Base-by-base conservation (phyloP, 2,329 filamentous ascomycete species). In the Xylariomycetidae sp. region DNA sequence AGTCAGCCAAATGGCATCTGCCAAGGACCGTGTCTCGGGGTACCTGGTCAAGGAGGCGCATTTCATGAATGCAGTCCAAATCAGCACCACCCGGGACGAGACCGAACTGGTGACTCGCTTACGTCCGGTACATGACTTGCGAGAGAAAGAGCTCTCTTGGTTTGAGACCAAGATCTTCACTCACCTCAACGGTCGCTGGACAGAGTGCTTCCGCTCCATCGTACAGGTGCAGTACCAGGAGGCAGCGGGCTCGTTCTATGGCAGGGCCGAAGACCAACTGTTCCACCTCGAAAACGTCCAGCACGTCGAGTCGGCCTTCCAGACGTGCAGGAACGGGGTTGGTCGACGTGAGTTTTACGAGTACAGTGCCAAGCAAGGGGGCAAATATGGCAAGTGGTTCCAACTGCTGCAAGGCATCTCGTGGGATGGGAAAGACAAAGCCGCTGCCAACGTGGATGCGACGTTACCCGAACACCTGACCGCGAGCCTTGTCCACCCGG, bases 401-500 rank as follows among this genome's bases (percentile, higher is more conserved):
- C 51, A 48, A 32, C 37, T 55, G 2, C 34, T 56, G 15, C 38
- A 54, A 26, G 44, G 56, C 15, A 46, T 59, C 22, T 36, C 32
- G 17, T 60, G 52, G 51, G 52, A 60, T 16, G 48, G 47, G 10
- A 43, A 37, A 10, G 25, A 26, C 6, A 44, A 32, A 7, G 36
- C 48, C 4, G 42, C 54, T 6, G 50, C 47, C 19, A 37, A 43
- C 15, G 43, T 52, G 16, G 38, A 52, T 25, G 37, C 48, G 8
- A 35, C 44, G n/a, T n/a, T n/a, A 10, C 48, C 43, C 10, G 25
- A 38, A 12, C 34, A 43, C 14, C 37, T 40, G 25, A 49, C 47
- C 4, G 40, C 38, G 10, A 50, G 47, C 22, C 38, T 59, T 7
- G 49, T 62, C 10, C 61, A 65, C 32, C 61, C 61, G 1, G 53